Percentiles rank a stretch among this genome's conserved stretches.
phyloP scores from a whole-genome alignment of 139 green algal genomes.

The Chlorella vulgaris region DNA sequence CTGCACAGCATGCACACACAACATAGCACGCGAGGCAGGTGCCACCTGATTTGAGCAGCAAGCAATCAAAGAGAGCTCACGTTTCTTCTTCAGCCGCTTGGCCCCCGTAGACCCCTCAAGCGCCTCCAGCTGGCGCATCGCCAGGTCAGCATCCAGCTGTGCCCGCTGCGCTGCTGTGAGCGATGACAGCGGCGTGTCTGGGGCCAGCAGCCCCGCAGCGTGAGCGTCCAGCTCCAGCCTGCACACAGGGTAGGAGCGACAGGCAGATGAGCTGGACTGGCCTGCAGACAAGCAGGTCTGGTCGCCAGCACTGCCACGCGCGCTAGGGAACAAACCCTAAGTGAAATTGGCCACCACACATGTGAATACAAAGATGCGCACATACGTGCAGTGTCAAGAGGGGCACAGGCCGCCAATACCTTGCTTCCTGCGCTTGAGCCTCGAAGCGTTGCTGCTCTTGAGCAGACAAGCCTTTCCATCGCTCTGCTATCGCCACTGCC shows the following conservation, averaged over 20 bases:
- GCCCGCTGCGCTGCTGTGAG: not conserved
- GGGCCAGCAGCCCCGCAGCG: not conserved
- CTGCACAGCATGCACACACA: too few species aligned
- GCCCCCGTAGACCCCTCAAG: too few species aligned
- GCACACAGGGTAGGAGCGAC: not conserved
- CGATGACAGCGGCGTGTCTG: not conserved
- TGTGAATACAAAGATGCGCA: too few species aligned
- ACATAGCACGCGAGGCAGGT: too few species aligned
- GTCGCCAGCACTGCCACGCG: not conserved
- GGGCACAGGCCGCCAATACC: too few species aligned
- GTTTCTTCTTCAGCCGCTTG: not conserved
- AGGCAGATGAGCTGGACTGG: not conserved
- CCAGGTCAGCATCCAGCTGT: not conserved
- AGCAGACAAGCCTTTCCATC: not conserved
- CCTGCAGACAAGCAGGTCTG: not conserved
- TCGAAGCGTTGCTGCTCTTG: not conserved
- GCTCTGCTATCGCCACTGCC: not conserved
- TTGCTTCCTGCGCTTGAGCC: not conserved
- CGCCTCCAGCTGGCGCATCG: too few species aligned
- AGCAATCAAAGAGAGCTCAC: too few species aligned
- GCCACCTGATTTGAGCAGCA: too few species aligned
- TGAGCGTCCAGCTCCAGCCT: not conserved
- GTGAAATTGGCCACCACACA: too few species aligned
- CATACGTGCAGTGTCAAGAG: too few species aligned
- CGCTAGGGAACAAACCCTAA: too few species aligned